These are phyloP conservation scores for Isabelozyma heimii DNA, from an alignment of 805 yeast species.

Conservation along the genomic window DNA sequence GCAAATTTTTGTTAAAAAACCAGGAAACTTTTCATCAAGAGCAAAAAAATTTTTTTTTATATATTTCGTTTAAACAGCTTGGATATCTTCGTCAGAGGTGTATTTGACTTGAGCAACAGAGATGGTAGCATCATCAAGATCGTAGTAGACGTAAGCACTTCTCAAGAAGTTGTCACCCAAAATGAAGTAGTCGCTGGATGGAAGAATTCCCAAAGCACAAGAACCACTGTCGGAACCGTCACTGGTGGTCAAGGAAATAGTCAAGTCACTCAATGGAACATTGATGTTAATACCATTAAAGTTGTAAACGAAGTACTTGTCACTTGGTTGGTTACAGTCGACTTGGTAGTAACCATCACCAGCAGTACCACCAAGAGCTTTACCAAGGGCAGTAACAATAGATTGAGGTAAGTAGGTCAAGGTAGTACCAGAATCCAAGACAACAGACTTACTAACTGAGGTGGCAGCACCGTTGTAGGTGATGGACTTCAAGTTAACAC, in stretches of 20 bases:
- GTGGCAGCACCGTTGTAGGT: conserved; percentile 9
- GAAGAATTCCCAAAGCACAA: conserved; percentile 18
- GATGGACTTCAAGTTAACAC: conserved; percentile 1
- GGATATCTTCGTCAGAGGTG: conserved; percentile 8
- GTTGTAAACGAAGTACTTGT: conserved; percentile 5
- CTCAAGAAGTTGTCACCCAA: conserved; percentile 46
- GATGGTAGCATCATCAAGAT: conserved; percentile 49
- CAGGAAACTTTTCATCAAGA: no score
- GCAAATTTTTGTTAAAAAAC: no score
- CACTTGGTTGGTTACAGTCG: conserved; percentile 33
- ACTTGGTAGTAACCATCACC: conserved; percentile 44
- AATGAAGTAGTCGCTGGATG: conserved; percentile 7
- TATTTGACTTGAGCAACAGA: conserved; percentile 51
- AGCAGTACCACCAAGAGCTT: conserved; percentile 2
- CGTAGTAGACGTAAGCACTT: conserved; percentile 57
- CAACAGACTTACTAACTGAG: conserved; percentile 19
- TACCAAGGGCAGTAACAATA: conserved; percentile 11
- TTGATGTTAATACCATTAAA: conserved; percentile 14
- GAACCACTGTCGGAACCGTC: conserved; percentile 36
- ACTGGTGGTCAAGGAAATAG: conserved; percentile 12
- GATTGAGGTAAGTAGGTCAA: conserved; percentile 41
- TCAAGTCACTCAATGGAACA: conserved; percentile 16
- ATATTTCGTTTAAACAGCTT: neutral
- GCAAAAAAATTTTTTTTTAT: no score
- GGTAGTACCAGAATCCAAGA: conserved; percentile 37